Conservation (phyloP, 257 asterid genomes). For the Solanum tacnaense region DNA sequence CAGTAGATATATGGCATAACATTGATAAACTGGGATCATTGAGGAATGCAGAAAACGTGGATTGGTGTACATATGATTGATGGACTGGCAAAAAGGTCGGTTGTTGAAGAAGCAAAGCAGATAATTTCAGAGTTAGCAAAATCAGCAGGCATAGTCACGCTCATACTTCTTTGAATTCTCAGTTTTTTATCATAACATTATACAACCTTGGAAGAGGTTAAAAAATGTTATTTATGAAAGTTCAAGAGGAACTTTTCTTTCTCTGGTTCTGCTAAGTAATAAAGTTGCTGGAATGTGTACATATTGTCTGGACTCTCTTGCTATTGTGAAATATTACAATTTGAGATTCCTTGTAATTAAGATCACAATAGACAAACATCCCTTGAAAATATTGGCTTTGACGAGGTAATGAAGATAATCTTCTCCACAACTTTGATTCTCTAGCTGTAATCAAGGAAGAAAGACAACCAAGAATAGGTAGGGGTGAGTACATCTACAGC, state of each 20-base stretch:
- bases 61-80: conserved; percentile 1
- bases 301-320: background rate
- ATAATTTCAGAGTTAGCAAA: background rate
- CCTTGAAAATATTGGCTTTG: background rate
- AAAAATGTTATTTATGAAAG: background rate
- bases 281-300: background rate
- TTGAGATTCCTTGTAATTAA: background rate
- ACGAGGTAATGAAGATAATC: background rate
- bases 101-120: background rate
- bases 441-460: background rate
- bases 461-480: background rate
- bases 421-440: background rate
- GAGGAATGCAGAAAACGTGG: background rate
- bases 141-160: background rate
- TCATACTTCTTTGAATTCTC: background rate
- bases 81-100: background rate
- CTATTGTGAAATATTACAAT: background rate
- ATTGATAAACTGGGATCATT: background rate
- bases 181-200: background rate
- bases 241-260: background rate
- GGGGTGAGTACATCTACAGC: background rate
- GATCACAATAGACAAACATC: background rate
- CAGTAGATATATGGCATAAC: background rate
- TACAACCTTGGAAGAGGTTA: background rate
- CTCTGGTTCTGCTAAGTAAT: background rate